These are phyloP conservation scores for Gymnopus androsaceus DNA, from an alignment of 1,284 basidiomycete genomes.

Conservation along the genomic window DNA sequence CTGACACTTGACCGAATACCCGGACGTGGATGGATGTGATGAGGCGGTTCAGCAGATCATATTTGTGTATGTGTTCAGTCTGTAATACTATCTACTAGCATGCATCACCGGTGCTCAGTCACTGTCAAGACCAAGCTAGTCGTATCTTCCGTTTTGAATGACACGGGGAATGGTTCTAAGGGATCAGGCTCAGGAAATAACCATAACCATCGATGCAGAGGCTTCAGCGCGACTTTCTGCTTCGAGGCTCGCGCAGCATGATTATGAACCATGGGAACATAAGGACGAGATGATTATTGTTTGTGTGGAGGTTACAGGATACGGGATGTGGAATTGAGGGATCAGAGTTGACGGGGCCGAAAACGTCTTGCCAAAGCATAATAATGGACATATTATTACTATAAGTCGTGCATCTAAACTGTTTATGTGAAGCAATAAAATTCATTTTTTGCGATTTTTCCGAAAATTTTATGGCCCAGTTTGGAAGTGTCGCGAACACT, in stretches of 20 bases:
- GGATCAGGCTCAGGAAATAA: slow-evolving; percentile 14
- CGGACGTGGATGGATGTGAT: slow-evolving; percentile 53
- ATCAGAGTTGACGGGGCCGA: slow-evolving; percentile 65
- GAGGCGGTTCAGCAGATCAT: slow-evolving; percentile 67
- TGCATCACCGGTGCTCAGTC: slow-evolving; percentile 55
- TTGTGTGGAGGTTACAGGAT: slow-evolving; percentile 70
- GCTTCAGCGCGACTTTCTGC: no score
- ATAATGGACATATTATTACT: no score
- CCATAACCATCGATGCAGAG: not conserved
- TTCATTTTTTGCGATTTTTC: no score
- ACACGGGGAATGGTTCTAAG: slow-evolving; percentile 23
- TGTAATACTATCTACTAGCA: slow-evolving; percentile 37
- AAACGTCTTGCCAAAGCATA: no score
- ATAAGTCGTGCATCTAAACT: no score
- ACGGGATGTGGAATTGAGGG: slow-evolving; percentile 76
- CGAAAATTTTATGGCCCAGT: no score
- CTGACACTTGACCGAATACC: slow-evolving; percentile 28
- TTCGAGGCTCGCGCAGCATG: slow-evolving; percentile 37
- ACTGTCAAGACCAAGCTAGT: slow-evolving; percentile 51
- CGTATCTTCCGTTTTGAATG: slow-evolving; percentile 26
- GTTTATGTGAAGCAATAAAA: no score
- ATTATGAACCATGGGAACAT: slow-evolving; percentile 25
- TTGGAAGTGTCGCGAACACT: no score
- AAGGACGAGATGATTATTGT: slow-evolving; percentile 63
- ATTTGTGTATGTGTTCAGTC: not conserved